Evolutionary conservation across 176 grass and related monocot genomes (phyloP).

Genomic region (Typha latifolia): DNA sequence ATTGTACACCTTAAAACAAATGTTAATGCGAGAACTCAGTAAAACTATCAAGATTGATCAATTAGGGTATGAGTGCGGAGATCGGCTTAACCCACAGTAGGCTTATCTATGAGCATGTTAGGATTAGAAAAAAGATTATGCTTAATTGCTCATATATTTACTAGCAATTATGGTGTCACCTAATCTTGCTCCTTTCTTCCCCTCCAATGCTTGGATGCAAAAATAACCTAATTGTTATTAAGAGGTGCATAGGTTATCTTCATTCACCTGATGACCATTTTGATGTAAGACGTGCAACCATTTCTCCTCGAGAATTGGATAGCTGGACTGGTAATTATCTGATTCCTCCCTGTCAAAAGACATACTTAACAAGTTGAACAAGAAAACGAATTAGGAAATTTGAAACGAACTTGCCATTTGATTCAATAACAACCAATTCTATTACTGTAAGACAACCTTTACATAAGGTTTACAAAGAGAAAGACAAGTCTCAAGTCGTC

Average conservation of each 20-base stretch:
- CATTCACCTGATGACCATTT: slow-evolving; percentile 35
- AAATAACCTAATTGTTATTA: neutral
- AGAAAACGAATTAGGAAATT: neutral
- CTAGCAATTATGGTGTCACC: slow-evolving; percentile 68
- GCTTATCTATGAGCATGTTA: no score
- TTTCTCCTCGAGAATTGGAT: slow-evolving; percentile 1
- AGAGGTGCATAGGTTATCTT: slow-evolving; percentile 7
- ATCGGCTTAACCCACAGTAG: no score
- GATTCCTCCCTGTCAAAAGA: neutral
- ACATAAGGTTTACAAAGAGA: no score
- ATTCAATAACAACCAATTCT: neutral
- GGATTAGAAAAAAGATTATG: no score
- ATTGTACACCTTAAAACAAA: neutral
- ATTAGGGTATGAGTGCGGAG: no score
- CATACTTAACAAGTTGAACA: neutral
- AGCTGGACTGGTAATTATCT: neutral
- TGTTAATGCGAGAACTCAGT: no score
- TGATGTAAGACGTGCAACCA: slow-evolving; percentile 37
- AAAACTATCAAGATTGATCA: no score
- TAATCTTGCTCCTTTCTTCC: slow-evolving; percentile 68
- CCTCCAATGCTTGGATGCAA: slow-evolving; percentile 78
- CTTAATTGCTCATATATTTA: no score
- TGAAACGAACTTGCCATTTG: no score
- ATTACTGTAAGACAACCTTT: no score
- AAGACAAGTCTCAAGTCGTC: neutral